phyloP scores from a whole-genome alignment of 192 early-diverging fungal species.

The Coemansia sp. region DNA sequence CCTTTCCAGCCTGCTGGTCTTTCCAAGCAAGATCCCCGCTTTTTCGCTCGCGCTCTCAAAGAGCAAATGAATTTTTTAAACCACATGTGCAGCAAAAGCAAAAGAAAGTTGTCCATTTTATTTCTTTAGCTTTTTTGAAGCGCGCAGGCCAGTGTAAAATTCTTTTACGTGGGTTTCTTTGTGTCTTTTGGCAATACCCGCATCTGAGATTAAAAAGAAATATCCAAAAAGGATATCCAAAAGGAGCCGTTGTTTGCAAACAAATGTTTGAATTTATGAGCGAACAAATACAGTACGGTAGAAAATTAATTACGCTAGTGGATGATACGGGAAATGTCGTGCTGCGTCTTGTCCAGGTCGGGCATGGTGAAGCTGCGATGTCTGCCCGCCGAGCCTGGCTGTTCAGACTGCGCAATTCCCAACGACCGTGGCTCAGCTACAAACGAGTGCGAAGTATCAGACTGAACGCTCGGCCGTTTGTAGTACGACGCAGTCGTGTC shows the following conservation, averaged over 20 bases:
- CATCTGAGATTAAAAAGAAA: constrained; percentile 7
- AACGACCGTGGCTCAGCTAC: background rate
- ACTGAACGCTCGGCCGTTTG: background rate
- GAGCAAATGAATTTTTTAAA: too few species aligned
- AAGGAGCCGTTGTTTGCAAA: background rate
- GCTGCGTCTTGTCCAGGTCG: constrained; percentile 13
- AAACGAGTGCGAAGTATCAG: background rate
- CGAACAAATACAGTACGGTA: background rate
- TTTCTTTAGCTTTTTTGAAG: background rate
- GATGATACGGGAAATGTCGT: constrained; percentile 24
- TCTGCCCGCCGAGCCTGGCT: background rate
- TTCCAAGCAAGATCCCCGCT: background rate
- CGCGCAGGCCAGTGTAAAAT: background rate
- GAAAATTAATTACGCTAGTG: constrained; percentile 14
- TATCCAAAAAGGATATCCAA: background rate
- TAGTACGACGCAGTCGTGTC: background rate
- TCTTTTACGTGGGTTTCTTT: background rate
- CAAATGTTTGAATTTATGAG: background rate
- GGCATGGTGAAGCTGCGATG: constrained; percentile 34
- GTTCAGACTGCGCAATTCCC: background rate
- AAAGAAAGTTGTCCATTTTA: background rate
- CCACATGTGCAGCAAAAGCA: background rate
- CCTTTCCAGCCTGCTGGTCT: background rate
- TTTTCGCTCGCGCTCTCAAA: background rate
- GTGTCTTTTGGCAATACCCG: background rate